A percentile compares a stretch with the other conserved stretches of the same genome.
These are phyloP conservation scores for Hordeum vulgare DNA, from an alignment of 176 grass and related monocot genomes.

Conservation along the genomic window MorexV3_pseudomolecules_assembly NC_058524.1:479083816-479084315, in stretches of 20 bases:
- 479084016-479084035: background rate
- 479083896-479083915: background rate
- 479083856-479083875: background rate
- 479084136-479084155: background rate
- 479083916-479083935: background rate
- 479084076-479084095: background rate
- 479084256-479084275: background rate
- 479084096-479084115: conserved; percentile 4
- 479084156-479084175: background rate
- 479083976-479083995: background rate
- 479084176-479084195: background rate
- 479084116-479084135: background rate
- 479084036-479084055: background rate
- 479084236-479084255: background rate
- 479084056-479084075: background rate
- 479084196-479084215: background rate
- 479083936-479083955: background rate
- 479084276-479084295: background rate
- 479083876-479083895: background rate
- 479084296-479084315: background rate
- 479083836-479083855: too few relatives aligned
- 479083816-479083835: background rate
- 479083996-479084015: background rate
- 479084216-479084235: background rate
- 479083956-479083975: background rate